phyloP scores from a whole-genome alignment of 305 asterid genomes.

The Rubia occidens region DNA sequence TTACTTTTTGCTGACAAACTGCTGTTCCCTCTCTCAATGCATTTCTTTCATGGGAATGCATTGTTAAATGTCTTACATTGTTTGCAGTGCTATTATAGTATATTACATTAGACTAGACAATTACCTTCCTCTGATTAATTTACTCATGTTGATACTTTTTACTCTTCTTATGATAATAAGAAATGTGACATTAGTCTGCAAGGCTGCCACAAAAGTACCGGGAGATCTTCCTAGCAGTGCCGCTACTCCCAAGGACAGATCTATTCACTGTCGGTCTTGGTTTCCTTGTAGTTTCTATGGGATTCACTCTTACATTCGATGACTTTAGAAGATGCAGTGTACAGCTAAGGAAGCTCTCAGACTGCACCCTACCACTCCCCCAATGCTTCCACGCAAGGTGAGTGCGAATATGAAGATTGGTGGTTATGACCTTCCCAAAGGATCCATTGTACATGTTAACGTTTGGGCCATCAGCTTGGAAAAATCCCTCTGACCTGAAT shows the following conservation, averaged over 20 bases:
- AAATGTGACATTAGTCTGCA: constrained; percentile 40
- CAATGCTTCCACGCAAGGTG: constrained; percentile 52
- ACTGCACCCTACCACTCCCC: constrained; percentile 60
- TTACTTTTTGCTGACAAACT: not conserved
- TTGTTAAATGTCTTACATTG: not conserved
- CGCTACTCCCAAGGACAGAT: constrained; percentile 53
- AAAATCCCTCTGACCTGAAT: constrained; percentile 43
- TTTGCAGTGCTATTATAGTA: not conserved
- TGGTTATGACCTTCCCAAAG: constrained; percentile 54
- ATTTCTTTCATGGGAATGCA: not conserved
- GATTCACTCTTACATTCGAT: constrained; percentile 84
- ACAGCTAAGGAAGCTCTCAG: constrained; percentile 33
- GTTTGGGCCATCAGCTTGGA: constrained; percentile 55
- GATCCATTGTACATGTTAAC: constrained; percentile 46
- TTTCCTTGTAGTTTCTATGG: constrained; percentile 98
- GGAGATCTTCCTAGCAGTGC: constrained; percentile 55
- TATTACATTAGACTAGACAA: not conserved
- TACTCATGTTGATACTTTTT: not conserved
- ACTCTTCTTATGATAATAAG: constrained; percentile 28
- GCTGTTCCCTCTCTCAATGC: not conserved
- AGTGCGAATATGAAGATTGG: constrained; percentile 41
- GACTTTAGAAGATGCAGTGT: constrained; percentile 66
- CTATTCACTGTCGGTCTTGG: constrained; percentile 89
- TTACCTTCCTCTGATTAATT: not conserved
- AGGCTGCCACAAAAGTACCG: constrained; percentile 54